Evolutionary conservation across 306 rosid species (phyloP), one percentile per base, ranked within the genome.

Genomic region (Casuarina glauca): DNA sequence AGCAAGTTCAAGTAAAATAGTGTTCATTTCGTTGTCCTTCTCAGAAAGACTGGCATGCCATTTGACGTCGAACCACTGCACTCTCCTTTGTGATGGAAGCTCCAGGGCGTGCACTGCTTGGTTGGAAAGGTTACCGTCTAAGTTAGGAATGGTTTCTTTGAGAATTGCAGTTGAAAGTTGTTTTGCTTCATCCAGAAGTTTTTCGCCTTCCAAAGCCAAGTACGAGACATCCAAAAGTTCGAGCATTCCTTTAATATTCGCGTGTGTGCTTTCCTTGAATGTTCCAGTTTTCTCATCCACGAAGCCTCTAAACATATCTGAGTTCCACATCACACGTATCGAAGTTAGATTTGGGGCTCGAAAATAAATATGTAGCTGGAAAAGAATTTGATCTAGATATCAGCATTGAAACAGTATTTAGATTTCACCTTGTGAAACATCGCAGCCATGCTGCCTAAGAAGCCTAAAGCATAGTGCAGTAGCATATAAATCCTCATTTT

Each of bases 71-170:
- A 88, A 92, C 97, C 94, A 92, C 4, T 64, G 61, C 1, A 88
- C 89, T 75, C 97, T 87, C 90, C 89, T 80, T 26, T 85, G 89
- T 4, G 83, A 78, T 0, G 97, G 82, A 77, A 87, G 76, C 69
- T 88, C 87, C 84, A 90, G 61, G 2, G 84, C 83, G 80, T 79
- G 91, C 49, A 10, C 74, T 81, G 82, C 81, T 16, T 32, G 41
- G 19, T 77, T 61, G 55, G 15, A 32, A 80, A 42, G 46, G 46
- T 58, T 4, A 16, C 9, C 5, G 2, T 75, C 66, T 17, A 55
- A 13, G 35, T 70, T 8, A 11, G 75, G 11, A 42, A 49, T 5
- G n/a, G 36, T 1, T 13, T 41, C 55, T 63, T 72, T 60, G 58
- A 85, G 84, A 46, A 36, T 44, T 51, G 49, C 48, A 38, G 70